Percentiles rank a stretch among this genome's conserved stretches.
These are phyloP conservation scores for Penicillium concentricum DNA, from an alignment of 2,329 filamentous ascomycete species.

Conservation along the genomic window DNA sequence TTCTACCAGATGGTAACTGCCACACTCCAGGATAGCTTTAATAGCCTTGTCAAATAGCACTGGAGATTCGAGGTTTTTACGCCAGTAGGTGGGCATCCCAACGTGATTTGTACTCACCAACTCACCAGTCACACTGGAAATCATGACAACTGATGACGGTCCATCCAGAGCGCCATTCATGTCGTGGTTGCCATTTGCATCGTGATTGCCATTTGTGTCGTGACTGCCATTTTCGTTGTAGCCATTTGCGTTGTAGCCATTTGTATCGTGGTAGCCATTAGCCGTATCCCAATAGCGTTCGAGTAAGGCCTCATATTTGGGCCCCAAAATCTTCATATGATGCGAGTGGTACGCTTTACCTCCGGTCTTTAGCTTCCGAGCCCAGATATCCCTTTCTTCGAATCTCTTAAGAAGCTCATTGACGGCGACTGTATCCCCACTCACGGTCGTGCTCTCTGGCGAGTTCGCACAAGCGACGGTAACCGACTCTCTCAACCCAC, in stretches of 20 bases:
- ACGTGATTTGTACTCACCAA: neutral
- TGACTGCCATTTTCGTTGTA: too few species aligned
- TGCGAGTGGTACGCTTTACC: neutral
- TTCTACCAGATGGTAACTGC: neutral
- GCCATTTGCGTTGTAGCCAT: too few species aligned
- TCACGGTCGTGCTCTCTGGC: neutral
- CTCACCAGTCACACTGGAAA: neutral
- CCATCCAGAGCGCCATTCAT: neutral
- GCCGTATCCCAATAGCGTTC: neutral
- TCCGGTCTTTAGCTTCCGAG: neutral
- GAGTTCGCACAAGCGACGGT: neutral
- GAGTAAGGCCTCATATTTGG: neutral
- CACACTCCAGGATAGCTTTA: neutral
- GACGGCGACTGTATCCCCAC: neutral
- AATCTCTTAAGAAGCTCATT: neutral
- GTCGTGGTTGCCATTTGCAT: neutral
- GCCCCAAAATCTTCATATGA: neutral
- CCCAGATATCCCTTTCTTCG: neutral
- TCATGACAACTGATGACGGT: neutral
- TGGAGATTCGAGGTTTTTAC: neutral
- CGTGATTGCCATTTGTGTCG: neutral
- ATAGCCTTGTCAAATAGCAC: neutral
- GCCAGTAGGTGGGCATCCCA: neutral
- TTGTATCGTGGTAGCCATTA: neutral
- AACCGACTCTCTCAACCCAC: conserved; percentile 1